Base-by-base conservation (phyloP, 768 basidiomycete genomes). In the Tephrocybe sp. region DNA sequence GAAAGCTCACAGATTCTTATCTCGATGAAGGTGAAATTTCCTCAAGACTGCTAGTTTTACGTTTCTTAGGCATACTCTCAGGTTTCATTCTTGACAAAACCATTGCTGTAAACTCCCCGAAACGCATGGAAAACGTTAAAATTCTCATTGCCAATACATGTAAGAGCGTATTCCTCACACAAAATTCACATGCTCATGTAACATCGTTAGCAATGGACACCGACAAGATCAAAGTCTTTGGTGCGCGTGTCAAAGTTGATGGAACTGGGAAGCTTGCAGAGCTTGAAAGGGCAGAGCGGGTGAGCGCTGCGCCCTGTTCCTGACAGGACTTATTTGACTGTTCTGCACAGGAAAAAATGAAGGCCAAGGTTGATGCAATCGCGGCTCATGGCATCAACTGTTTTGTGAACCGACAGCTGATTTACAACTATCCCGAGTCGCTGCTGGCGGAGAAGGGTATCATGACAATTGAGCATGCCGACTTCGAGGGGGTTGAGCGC, bases 161-260 rank as follows among this genome's bases (percentile, higher is more conserved):
- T 94, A 61, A 57, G 91, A 70, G 3, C 12, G 9, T 12, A 16
- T 21, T 18, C 26, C 6, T 24, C 5, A 24, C 27, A 12, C 6
- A 21, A 4, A 1, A 15, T 24, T 21, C 37, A 36, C 24, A 45
- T 27, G 18, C 18, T 34, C 9, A 31, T 47, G 9, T 56, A 95
- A n/a, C n/a, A 5, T 15, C 35, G 6, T 6, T 8, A 51, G 94
- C 97, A 3, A 98, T 98, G 97, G 97, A 99, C 71, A 99, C 97
- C 22, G 97, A 99, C 73, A 99, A 99, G 69, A 97, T 98, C 77
- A 99, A 99, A 73, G 88, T 99, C 53, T 99, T 99, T 54, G 97
- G 97, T 35, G 96, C 97, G 0, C 81, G 93, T 30, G 86, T 98
- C 54, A 92, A 94, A 70, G 97, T 98, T 5, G 96, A 98, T 60